Evolutionary conservation across 139 green algal genomes (phyloP).

Genomic region (Chlamydomonas schloesseri): DNA sequence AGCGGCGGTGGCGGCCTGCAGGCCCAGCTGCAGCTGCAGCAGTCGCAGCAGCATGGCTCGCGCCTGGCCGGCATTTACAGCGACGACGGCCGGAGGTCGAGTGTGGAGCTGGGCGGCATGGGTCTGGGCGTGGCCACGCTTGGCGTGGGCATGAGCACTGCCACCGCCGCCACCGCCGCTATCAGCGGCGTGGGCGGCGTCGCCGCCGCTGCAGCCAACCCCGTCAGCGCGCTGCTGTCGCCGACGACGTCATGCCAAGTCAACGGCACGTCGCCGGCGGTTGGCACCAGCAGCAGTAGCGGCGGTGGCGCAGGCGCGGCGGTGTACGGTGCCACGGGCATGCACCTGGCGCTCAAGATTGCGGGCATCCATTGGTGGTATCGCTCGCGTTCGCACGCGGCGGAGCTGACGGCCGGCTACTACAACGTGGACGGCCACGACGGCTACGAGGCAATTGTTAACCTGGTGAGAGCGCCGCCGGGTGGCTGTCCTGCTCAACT

Average conservation of each 20-base stretch:
- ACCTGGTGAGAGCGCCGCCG: constrained; percentile 46
- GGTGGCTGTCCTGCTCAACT: too few relatives aligned
- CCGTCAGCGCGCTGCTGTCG: not conserved
- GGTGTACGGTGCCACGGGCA: not conserved
- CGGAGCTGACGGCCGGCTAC: constrained; percentile 97
- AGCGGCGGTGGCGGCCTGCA: too few relatives aligned
- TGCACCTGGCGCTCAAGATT: constrained; percentile 89
- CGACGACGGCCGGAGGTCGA: not conserved
- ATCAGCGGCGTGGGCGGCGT: not conserved
- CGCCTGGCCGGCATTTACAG: not conserved
- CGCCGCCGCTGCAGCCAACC: not conserved
- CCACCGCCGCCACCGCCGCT: not conserved
- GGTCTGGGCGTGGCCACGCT: not conserved
- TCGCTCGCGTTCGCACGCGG: constrained; percentile 86
- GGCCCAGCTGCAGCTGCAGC: too few relatives aligned
- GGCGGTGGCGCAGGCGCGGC: not conserved
- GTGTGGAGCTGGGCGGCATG: not conserved
- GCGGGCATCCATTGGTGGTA: constrained; percentile 99
- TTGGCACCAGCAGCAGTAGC: not conserved
- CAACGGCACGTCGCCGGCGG: not conserved
- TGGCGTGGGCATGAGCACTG: not conserved
- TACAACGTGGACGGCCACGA: constrained; percentile 89
- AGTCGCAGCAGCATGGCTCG: too few relatives aligned
- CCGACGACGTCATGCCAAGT: not conserved
- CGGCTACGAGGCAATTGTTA: constrained; percentile 85